Base-by-base conservation (phyloP, 2,329 filamentous ascomycete species). In the Xylaria sp. region DNA sequence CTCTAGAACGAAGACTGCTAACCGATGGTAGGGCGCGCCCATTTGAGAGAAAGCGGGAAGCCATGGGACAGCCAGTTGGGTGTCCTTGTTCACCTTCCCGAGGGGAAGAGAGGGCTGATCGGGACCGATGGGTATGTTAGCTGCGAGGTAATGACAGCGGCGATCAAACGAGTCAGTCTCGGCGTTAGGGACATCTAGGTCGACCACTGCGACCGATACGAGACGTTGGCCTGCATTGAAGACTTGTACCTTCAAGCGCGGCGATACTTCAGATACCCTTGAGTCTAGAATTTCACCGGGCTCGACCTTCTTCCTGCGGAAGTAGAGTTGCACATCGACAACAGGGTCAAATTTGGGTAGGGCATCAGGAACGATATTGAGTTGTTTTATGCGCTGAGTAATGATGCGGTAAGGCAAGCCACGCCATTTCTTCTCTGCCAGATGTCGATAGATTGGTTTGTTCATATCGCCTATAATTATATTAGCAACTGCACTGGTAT, bases 381-480 rank as follows among this genome's bases (percentile, higher is more conserved):
- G 92, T 80, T 97, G 94, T 58, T 88, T 84, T 77, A 98, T 91
- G 78, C 96, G 92, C 84, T 99, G 96, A 71, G 90, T 85, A 72
- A 97, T 88, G 72, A 98, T 84, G 75, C 90, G 89, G 75, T 91
- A 89, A 78, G 94, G 91, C 84, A 96, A 94, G 72, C 89, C 86
- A 75, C 91, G 90, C 96, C 96, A 99, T 84, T 97, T 94, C 76
- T 87, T 84, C 78, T 97, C 89, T 69, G 95, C 93, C 60, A 98
- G 91, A 81, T 92, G 88, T 73, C 95, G 92, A 85, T 99, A 99
- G 78, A 99, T 94, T 72, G 95, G 95, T 81, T 97, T 97, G 84
- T 89, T 91, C 94, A 98, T 95, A 81, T 98, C 94, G 73, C 92
- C 94, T 98, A 73, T 5, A 34, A 20, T 54, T 15, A 13, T 55